Evolutionary conservation across 2,329 filamentous ascomycete species (phyloP), one percentile per base, ranked within the genome.

Genomic region (Didymella arachidicola): DNA sequence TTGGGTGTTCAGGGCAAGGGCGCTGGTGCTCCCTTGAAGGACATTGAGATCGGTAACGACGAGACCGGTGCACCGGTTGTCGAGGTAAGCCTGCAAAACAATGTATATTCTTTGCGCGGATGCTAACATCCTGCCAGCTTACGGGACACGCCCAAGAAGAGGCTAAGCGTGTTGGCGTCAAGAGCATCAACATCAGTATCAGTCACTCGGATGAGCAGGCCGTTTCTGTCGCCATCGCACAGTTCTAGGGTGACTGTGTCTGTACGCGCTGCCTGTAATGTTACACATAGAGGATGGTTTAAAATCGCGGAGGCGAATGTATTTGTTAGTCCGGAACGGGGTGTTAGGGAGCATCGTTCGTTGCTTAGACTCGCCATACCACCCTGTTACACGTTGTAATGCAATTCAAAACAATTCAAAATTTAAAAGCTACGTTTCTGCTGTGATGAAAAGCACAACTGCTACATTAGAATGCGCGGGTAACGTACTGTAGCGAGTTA

Each of bases 191-290:
- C 65, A 90, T 99, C 68, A 97, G 93, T 74, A 97, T 99, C 74
- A 97, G 94, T 70, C 96, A 99, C 80, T 95, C 91, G 38, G 94
- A 98, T 69, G 89, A 85, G 59, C 95, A 99, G 80, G 93, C 95
- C 61, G 93, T 98, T 72, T 94, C 95, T 44, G 91, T 99, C 71
- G 95, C 96, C 2, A 90, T 96, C 60, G 89, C 93, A 54, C 89
- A 87, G 55, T 90, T 95, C 73, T 93, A 86, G 58, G 44, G 32
- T 4, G 11, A 1, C 11, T 41, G 27, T 25, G 26, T 39, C 10
- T 44, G 46, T 14, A 26, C 30, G 19, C 45, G 16, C 34, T 48
- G 43, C 34, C 32, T 26, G 27, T 47, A 27, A 55, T 16, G 22
- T 44, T 44, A n/a, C 11, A 32, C 25, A 27, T 19, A 26, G 56